These are phyloP conservation scores for Daldinia bambusicola DNA, from an alignment of 495 filamentous ascomycete genomes.

Conservation along the genomic window DNA sequence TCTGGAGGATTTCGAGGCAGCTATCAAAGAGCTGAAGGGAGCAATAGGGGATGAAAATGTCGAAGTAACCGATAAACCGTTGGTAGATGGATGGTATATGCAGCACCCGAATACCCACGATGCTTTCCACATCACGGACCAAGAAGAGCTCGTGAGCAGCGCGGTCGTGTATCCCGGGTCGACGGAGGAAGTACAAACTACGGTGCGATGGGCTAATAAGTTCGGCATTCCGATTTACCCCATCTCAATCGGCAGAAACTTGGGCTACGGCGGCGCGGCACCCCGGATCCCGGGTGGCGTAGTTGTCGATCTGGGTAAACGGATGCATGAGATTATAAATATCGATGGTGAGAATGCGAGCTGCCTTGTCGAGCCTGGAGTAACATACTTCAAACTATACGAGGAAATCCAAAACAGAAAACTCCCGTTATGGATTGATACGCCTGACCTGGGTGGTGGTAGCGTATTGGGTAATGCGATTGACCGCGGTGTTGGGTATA, in stretches of 20 bases:
- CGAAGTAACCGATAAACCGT: slow-evolving; percentile 54
- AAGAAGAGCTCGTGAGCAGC: slow-evolving; percentile 56
- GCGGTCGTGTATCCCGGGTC: slow-evolving; percentile 55
- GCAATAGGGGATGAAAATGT: slow-evolving; percentile 52
- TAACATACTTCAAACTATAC: slow-evolving; percentile 65
- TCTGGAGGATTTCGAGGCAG: slow-evolving; percentile 49
- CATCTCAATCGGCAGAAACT: slow-evolving; percentile 64
- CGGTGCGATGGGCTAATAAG: slow-evolving; percentile 60
- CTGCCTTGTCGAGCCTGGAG: slow-evolving; percentile 67
- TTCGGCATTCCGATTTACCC: slow-evolving; percentile 64
- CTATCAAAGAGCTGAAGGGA: slow-evolving; percentile 49
- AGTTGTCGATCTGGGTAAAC: slow-evolving; percentile 63
- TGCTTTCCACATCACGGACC: slow-evolving; percentile 55
- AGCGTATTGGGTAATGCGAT: slow-evolving; percentile 66
- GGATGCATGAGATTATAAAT: slow-evolving; percentile 67
- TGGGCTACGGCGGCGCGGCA: slow-evolving; percentile 68
- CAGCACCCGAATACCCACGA: slow-evolving; percentile 62
- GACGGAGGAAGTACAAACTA: slow-evolving; percentile 59
- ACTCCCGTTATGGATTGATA: slow-evolving; percentile 62
- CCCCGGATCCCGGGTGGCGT: slow-evolving; percentile 65
- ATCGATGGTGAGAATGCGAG: slow-evolving; percentile 63
- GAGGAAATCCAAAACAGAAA: slow-evolving; percentile 59
- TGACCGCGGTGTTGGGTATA: slow-evolving; percentile 69
- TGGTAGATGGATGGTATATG: slow-evolving; percentile 60
- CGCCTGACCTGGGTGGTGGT: slow-evolving; percentile 67